A percentile compares a stretch with the other conserved stretches of the same genome.
phyloP scores from a whole-genome alignment of 2,329 filamentous ascomycete species.

The Alternaria hordeiaustralica region DNA sequence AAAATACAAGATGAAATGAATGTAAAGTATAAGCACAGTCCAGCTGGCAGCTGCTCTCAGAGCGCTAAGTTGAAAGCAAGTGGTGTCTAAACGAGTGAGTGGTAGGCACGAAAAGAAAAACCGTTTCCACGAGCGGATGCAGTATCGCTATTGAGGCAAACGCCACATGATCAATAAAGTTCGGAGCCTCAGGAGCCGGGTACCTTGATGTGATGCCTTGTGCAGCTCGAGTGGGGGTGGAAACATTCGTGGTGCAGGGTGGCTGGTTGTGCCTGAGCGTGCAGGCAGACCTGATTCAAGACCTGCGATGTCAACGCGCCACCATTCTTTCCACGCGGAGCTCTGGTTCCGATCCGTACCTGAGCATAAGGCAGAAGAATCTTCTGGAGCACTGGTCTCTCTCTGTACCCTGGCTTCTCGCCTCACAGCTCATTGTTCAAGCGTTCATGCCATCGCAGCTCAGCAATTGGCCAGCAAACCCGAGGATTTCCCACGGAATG shows the following conservation, averaged over 20 bases:
- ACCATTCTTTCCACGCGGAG: not conserved
- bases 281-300: slow-evolving; percentile 11
- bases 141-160: slow-evolving; percentile 12
- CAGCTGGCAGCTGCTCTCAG: slow-evolving; percentile 37
- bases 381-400: not conserved
- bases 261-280: slow-evolving; percentile 9
- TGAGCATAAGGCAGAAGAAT: not conserved
- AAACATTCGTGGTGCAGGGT: slow-evolving; percentile 9
- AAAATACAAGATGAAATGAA: slow-evolving; percentile 8
- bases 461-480: not conserved
- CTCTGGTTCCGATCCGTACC: not conserved
- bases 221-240: slow-evolving; percentile 6
- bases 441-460: not conserved
- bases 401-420: not conserved
- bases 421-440: slow-evolving; percentile 4
- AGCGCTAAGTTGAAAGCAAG: slow-evolving; percentile 27
- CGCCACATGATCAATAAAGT: not conserved
- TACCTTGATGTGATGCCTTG: slow-evolving; percentile 5
- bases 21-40: slow-evolving; percentile 23
- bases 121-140: not conserved
- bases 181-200: slow-evolving; percentile 19
- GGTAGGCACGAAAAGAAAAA: slow-evolving; percentile 12
- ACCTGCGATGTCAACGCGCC: not conserved
- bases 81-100: slow-evolving; percentile 12
- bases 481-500: not conserved